Conservation (phyloP, 129 eudicot species). For the Flaveria ramosissima region DNA sequence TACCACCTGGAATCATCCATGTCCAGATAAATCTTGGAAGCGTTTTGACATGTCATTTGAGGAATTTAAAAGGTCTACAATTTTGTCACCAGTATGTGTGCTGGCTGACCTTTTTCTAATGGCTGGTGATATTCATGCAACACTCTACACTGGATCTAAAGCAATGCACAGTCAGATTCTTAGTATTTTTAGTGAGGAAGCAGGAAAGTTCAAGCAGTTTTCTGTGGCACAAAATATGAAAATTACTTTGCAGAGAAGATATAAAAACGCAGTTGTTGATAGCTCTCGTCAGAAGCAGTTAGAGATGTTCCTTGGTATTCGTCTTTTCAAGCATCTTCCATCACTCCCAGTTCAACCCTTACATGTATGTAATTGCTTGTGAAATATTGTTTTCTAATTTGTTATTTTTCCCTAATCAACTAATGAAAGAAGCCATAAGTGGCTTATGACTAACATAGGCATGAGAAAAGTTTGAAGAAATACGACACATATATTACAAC, state of each 20-base stretch:
- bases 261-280: slow-evolving; percentile 95
- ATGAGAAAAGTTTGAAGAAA: neutral
- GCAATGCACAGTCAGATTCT: slow-evolving; percentile 99
- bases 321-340: slow-evolving; percentile 94
- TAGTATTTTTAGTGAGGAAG: slow-evolving; percentile 88
- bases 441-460: slow-evolving; percentile 3
- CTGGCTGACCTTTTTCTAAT: slow-evolving; percentile 78
- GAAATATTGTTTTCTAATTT: neutral
- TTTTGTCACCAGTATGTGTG: slow-evolving; percentile 72
- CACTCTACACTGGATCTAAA: slow-evolving; percentile 93
- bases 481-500: neutral
- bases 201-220: slow-evolving; percentile 90
- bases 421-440: neutral
- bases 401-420: slow-evolving; percentile 5
- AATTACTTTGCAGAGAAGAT: slow-evolving; percentile 93
- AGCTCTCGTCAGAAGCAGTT: slow-evolving; percentile 98
- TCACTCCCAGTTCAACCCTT: slow-evolving; percentile 66
- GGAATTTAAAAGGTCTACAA: slow-evolving; percentile 90
- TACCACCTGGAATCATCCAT: slow-evolving; percentile 98
- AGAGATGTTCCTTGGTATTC: slow-evolving; percentile 85
- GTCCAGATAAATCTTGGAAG: slow-evolving; percentile 99
- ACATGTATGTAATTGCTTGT: slow-evolving; percentile 55
- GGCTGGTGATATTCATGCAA: slow-evolving; percentile 98
- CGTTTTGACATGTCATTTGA: slow-evolving; percentile 97
- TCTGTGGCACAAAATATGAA: slow-evolving; percentile 97